Percentiles rank a stretch among this genome's conserved stretches.
These are phyloP conservation scores for Pichia sp. DNA, from an alignment of 1,139 yeast species.

Conservation along the genomic window DNA sequence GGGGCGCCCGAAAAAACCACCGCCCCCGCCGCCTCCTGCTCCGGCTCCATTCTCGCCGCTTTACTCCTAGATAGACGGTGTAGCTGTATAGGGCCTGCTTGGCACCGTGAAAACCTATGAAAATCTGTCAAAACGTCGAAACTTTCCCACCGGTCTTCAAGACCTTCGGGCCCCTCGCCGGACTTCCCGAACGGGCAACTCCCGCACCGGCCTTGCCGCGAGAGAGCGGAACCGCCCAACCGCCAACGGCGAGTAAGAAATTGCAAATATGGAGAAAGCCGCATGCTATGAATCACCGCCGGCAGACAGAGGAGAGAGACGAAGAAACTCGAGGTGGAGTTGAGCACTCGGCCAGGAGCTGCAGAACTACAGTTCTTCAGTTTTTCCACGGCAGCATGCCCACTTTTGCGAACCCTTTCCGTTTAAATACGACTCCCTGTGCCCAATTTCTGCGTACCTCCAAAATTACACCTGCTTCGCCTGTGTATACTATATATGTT, in stretches of 20 bases:
- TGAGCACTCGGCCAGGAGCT: too few relatives aligned
- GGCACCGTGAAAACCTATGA: too few relatives aligned
- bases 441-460: too few relatives aligned
- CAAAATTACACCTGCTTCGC: too few relatives aligned
- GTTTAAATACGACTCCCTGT: too few relatives aligned
- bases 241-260: too few relatives aligned
- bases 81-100: too few relatives aligned
- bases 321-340: too few relatives aligned
- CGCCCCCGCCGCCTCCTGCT: slow-evolving; percentile 12
- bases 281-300: neutral
- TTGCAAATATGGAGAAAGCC: neutral
- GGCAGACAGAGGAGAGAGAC: too few relatives aligned
- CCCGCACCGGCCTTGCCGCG: neutral
- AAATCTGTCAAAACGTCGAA: neutral
- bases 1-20: neutral
- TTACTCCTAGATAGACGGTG: neutral
- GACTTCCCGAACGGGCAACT: neutral
- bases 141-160: neutral
- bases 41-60: slow-evolving; percentile 1
- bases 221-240: neutral
- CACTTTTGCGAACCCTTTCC: too few relatives aligned
- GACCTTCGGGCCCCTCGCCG: neutral
- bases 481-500: neutral
- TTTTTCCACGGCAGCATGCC: too few relatives aligned
- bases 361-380: too few relatives aligned